Evolutionary conservation across 2,329 filamentous ascomycete genomes (phyloP), one percentile per base, ranked within the genome.

Genomic region (Exophiala xenobiotica): DNA sequence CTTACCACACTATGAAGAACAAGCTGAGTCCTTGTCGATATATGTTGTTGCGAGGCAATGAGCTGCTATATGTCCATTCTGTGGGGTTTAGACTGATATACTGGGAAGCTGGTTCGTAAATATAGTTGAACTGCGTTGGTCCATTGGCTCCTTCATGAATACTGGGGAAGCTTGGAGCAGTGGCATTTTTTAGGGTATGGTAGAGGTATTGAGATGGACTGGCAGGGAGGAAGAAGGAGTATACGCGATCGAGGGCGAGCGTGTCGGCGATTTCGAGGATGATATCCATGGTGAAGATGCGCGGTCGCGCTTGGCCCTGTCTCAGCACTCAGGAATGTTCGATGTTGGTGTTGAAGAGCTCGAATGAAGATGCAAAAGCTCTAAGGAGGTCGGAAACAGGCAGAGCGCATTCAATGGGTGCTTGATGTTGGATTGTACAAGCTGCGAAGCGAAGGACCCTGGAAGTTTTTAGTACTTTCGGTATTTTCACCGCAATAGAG

Each of bases 201-300:
- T 74, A 73, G 66, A 80, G 77, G 64, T 79, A 79, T 14, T 76
- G 77, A 22, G 76, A 74, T 9, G 76, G 71, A 23, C 72, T 75
- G 39, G 75, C 74, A 6, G 91, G 90, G n/a, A 88, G 74, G 4
- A 87, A 61, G 27, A 74, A 77, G 43, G 90, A 85, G 68, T 95
- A 96, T 52, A 87, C 63, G 61, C 85, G 81, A 73, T 97, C 92
- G 70, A 87, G 86, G 58, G 91, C 64, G 65, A 86, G 89, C 63
- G 85, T 88, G 73, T 97, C 92, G 71, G 82, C 80, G 54, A 91
- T 64, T 72, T 96, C 91, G 60, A 96, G 86, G 39, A 93, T 83
- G 73, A 96, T 83, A 78, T 97, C 92, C 92, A 97, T 96, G 70
- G 68, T 76, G 74, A 23, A 7, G 60, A 26, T 16, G 49, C 19